phyloP scores from a whole-genome alignment of 257 asterid genomes.

The Solanum ahanhuiri region DNA sequence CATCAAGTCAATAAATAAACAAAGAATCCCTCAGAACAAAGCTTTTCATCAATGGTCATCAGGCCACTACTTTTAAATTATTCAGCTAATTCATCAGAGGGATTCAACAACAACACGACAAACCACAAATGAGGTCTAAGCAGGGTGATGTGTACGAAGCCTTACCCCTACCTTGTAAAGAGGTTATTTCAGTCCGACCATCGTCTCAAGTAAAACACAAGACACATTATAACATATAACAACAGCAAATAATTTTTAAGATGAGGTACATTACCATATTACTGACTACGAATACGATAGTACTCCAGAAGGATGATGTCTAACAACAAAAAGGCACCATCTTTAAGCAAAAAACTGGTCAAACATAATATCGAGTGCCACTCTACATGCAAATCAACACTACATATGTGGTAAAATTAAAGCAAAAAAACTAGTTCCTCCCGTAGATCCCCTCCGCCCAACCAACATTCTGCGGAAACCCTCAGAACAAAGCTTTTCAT shows the following conservation, averaged over 20 bases:
- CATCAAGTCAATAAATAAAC: neutral
- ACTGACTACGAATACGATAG: rapidly evolving
- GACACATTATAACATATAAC: neutral
- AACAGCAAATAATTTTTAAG: neutral
- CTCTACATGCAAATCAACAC: neutral
- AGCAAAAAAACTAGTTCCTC: neutral
- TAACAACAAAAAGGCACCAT: neutral
- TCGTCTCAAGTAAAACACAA: neutral
- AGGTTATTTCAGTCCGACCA: neutral
- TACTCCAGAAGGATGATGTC: neutral
- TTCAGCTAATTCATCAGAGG: neutral
- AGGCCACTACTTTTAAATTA: constrained; percentile 3
- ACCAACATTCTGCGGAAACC: neutral
- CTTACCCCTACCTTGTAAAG: neutral
- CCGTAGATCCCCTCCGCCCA: rapidly evolving
- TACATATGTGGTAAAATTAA: neutral
- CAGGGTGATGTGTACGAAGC: neutral
- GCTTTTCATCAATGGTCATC: neutral
- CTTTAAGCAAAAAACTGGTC: neutral
- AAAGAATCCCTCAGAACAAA: neutral
- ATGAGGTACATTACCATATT: neutral
- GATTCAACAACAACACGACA: neutral
- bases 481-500: neutral
- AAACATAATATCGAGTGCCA: neutral
- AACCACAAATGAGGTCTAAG: neutral